phyloP scores from a whole-genome alignment of 768 basidiomycete genomes.

The Tricholoma sp. region DNA sequence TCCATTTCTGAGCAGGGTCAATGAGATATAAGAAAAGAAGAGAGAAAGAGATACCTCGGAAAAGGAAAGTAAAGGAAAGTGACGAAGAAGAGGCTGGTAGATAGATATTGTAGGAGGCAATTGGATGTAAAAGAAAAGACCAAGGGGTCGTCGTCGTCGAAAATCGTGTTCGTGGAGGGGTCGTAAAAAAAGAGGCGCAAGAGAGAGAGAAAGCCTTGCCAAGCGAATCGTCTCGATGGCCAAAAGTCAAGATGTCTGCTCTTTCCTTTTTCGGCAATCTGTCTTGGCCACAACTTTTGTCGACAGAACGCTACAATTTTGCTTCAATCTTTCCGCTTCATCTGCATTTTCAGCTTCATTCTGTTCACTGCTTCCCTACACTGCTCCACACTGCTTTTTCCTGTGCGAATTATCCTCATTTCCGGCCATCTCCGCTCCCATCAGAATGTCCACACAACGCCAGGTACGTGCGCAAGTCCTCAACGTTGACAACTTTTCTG shows the following conservation, averaged over 20 bases:
- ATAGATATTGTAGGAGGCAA: constrained; percentile 24
- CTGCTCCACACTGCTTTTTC: not conserved
- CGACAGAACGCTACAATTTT: constrained; percentile 12
- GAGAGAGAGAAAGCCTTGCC: constrained; percentile 23
- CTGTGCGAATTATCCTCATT: not conserved
- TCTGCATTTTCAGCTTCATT: constrained; percentile 8
- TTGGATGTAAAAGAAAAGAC: constrained; percentile 36
- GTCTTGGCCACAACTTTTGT: too few relatives aligned
- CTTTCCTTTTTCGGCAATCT: constrained; percentile 16
- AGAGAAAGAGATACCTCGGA: constrained; percentile 21
- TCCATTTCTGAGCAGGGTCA: constrained; percentile 57
- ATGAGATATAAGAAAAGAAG: constrained; percentile 12
- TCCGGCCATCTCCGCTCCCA: constrained; percentile 8
- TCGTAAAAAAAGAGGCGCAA: constrained; percentile 54
- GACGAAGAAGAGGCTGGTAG: constrained; percentile 16
- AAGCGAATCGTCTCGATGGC: constrained; percentile 21
- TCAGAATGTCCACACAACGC: not conserved
- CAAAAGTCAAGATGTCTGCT: constrained; percentile 31
- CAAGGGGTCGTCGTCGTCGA: constrained; percentile 50
- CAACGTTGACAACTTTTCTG: too few relatives aligned
- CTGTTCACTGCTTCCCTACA: not conserved
- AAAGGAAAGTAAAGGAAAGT: constrained; percentile 27
- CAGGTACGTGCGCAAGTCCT: not conserved
- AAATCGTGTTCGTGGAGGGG: constrained; percentile 37
- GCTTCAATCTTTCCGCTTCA: too few relatives aligned